These are phyloP conservation scores for Chlamydomonas eustigma DNA, from an alignment of 139 green algal genomes.

Conservation along the genomic window DNA sequence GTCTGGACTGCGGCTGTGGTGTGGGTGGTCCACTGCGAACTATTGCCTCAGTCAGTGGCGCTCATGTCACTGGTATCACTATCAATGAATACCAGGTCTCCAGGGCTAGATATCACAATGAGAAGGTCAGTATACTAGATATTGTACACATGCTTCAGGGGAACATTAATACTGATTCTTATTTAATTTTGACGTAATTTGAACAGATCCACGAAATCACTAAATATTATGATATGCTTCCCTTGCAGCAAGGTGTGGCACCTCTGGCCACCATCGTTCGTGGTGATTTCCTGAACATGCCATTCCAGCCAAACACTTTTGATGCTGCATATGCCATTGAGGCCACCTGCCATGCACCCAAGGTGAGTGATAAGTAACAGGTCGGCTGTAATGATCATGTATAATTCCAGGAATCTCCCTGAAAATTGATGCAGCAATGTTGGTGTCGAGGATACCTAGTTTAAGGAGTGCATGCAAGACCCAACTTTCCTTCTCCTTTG, in stretches of 20 bases:
- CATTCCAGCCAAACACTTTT: slow-evolving; percentile 79
- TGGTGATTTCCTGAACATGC: slow-evolving; percentile 94
- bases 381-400: too few species aligned
- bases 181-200: too few species aligned
- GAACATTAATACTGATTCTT: too few species aligned
- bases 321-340: slow-evolving; percentile 94
- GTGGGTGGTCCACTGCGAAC: slow-evolving; percentile 96
- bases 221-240: too few species aligned
- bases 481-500: slow-evolving; percentile 7
- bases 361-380: slow-evolving; percentile 53
- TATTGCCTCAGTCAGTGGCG: slow-evolving; percentile 74
- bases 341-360: slow-evolving; percentile 94
- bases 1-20: slow-evolving; percentile 92
- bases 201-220: too few species aligned
- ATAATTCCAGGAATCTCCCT: too few species aligned
- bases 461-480: too few species aligned
- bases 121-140: slow-evolving; percentile 55
- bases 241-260: slow-evolving; percentile 59
- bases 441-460: too few species aligned
- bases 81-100: slow-evolving; percentile 97
- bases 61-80: slow-evolving; percentile 91
- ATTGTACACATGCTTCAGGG: too few species aligned
- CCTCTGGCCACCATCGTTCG: slow-evolving; percentile 75
- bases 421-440: too few species aligned
- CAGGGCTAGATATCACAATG: slow-evolving; percentile 73